A percentile compares a stretch with the other conserved stretches of the same genome.
These are phyloP conservation scores for Coniochaeta sp. DNA, from an alignment of 2,329 filamentous ascomycete species.

Conservation along the genomic window DNA sequence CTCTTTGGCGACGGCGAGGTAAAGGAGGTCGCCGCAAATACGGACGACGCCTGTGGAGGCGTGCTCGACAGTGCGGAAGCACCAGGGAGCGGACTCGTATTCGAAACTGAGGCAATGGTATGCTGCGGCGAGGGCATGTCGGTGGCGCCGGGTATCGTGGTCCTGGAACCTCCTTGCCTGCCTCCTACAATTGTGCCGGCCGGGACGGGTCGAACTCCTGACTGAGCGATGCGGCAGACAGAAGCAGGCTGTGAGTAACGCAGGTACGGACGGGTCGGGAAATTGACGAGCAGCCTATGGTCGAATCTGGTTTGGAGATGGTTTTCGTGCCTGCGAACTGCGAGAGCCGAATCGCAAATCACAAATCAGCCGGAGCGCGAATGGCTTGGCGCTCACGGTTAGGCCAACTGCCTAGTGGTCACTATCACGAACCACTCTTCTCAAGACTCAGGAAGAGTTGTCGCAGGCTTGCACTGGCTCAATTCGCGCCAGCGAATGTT, in stretches of 20 bases:
- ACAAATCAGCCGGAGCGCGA: background rate
- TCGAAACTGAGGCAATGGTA: slow-evolving; percentile 13
- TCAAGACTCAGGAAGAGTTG: background rate
- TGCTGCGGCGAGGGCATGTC: slow-evolving; percentile 17
- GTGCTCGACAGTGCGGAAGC: slow-evolving; percentile 9
- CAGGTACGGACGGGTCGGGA: slow-evolving; percentile 3
- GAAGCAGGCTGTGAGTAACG: slow-evolving; percentile 1
- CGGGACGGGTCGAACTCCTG: background rate
- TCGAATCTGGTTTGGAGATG: background rate
- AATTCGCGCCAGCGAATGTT: background rate
- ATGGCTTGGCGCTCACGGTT: background rate
- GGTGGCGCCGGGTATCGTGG: background rate
- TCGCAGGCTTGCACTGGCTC: background rate
- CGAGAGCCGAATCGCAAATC: background rate
- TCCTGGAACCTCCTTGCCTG: background rate
- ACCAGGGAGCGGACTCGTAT: slow-evolving; percentile 8
- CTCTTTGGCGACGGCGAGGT: slow-evolving; percentile 13
- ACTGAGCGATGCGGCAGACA: background rate
- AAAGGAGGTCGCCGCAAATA: slow-evolving; percentile 3
- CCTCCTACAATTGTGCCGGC: slow-evolving; percentile 3
- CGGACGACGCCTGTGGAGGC: slow-evolving; percentile 6
- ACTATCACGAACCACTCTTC: background rate
- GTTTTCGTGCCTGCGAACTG: background rate
- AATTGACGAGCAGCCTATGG: slow-evolving; percentile 2
- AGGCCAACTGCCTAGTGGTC: background rate